Percentiles rank a stretch among this genome's conserved stretches.
Evolutionary conservation across 1,284 basidiomycete genomes (phyloP).

Genomic region (Volvariella volvacea): DNA sequence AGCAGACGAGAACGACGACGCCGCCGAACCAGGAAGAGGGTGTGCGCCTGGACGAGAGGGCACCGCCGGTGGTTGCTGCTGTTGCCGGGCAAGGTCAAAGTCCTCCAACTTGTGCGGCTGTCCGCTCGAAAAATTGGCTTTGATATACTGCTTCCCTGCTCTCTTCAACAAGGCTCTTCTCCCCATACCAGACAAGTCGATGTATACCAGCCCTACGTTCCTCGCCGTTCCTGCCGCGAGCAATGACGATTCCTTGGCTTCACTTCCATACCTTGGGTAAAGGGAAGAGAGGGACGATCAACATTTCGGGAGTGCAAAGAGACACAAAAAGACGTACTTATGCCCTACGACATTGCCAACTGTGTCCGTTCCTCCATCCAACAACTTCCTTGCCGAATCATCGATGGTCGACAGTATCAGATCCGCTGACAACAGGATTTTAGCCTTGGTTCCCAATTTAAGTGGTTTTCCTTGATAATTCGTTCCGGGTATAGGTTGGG

Average conservation of each 20-base stretch:
- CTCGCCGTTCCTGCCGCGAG: constrained; percentile 54
- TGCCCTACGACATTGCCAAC: constrained; percentile 55
- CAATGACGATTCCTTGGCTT: constrained; percentile 53
- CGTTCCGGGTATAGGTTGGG: constrained; percentile 1
- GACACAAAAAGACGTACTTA: constrained; percentile 32
- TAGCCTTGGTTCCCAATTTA: constrained; percentile 31
- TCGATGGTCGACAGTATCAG: constrained; percentile 70
- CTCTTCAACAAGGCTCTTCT: constrained; percentile 60
- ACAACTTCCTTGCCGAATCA: constrained; percentile 51
- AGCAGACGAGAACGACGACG: too few relatives aligned
- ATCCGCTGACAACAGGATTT: constrained; percentile 62
- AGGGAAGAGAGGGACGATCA: not conserved
- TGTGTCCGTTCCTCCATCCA: constrained; percentile 51
- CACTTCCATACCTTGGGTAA: constrained; percentile 49
- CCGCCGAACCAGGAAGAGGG: too few relatives aligned
- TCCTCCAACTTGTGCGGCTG: not conserved
- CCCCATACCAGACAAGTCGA: constrained; percentile 69
- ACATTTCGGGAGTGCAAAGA: not conserved
- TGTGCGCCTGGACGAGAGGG: too few relatives aligned
- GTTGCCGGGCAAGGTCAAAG: not conserved
- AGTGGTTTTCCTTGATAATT: constrained; percentile 1
- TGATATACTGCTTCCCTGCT: constrained; percentile 49
- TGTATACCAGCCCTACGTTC: constrained; percentile 72
- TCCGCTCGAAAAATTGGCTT: constrained; percentile 13
- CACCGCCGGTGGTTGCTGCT: not conserved